These are phyloP conservation scores for Lolium perenne DNA, from an alignment of 176 grass and related monocot genomes.

Conservation along the genomic window DNA sequence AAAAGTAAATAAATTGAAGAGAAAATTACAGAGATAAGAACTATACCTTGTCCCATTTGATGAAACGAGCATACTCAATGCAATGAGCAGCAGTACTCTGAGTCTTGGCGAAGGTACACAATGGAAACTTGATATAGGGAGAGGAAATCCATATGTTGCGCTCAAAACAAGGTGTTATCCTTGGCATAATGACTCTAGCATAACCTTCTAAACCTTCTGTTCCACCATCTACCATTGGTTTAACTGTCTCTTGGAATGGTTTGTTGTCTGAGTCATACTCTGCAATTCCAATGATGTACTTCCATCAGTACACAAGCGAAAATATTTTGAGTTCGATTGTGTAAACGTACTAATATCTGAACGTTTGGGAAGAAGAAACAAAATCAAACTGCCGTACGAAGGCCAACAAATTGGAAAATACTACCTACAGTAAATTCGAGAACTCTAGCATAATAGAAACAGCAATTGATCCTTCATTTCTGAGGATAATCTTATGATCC, in stretches of 20 bases:
- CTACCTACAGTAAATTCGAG: slow-evolving; percentile 3
- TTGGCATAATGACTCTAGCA: too few species aligned
- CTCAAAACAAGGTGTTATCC: too few species aligned
- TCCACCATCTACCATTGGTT: slow-evolving; percentile 98
- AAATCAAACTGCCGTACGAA: slow-evolving; percentile 20
- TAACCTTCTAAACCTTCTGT: slow-evolving; percentile 93
- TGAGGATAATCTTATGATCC: too few species aligned
- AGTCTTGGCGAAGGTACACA: too few species aligned
- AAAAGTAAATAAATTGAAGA: too few species aligned
- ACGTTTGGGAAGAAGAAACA: slow-evolving; percentile 9
- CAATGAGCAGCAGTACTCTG: too few species aligned
- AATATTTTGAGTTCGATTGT: slow-evolving; percentile 12
- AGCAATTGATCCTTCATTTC: too few species aligned
- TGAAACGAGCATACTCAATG: too few species aligned
- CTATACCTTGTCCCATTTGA: too few species aligned
- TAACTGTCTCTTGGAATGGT: slow-evolving; percentile 66
- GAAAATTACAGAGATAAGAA: too few species aligned
- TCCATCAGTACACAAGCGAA: slow-evolving; percentile 16
- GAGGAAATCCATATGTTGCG: too few species aligned
- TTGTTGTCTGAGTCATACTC: slow-evolving; percentile 34
- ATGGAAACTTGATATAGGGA: too few species aligned
- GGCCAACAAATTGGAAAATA: not conserved
- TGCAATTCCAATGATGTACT: not conserved
- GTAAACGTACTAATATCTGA: slow-evolving; percentile 8
- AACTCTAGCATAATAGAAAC: not conserved